Conservation (phyloP, 352 stramenopile species). For the Stramenopiles sp. region DNA sequence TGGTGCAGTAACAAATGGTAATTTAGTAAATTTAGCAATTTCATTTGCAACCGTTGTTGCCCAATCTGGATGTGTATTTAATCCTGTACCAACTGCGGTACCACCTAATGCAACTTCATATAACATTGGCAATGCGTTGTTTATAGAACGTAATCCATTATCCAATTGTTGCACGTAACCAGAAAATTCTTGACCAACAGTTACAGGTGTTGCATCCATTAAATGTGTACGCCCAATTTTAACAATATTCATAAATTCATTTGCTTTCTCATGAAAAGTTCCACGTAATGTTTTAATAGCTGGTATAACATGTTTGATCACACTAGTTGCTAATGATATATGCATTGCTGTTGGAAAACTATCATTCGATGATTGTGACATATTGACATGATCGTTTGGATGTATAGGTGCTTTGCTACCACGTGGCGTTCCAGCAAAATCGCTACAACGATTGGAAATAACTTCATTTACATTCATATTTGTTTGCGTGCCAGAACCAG, state of each 20-base stretch:
- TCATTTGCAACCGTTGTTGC: slow-evolving; percentile 69
- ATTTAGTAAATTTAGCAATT: slow-evolving; percentile 69
- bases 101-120: slow-evolving; percentile 77
- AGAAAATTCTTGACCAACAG: slow-evolving; percentile 89
- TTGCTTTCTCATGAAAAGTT: slow-evolving; percentile 53
- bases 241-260: slow-evolving; percentile 78
- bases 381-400: slow-evolving; percentile 92
- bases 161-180: slow-evolving; percentile 74
- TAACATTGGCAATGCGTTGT: slow-evolving; percentile 50
- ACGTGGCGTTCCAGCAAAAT: slow-evolving; percentile 38
- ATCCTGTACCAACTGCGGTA: slow-evolving; percentile 77
- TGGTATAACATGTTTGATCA: slow-evolving; percentile 47
- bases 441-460: slow-evolving; percentile 65
- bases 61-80: slow-evolving; percentile 73
- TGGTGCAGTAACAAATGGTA: slow-evolving; percentile 79
- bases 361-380: slow-evolving; percentile 86
- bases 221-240: slow-evolving; percentile 91
- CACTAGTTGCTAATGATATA: slow-evolving; percentile 67
- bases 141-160: slow-evolving; percentile 59
- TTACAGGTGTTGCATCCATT: slow-evolving; percentile 82
- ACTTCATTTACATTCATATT: slow-evolving; percentile 98
- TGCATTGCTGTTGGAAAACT: slow-evolving; percentile 92
- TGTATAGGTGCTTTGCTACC: slow-evolving; percentile 65
- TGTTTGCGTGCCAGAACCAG: slow-evolving; percentile 77
- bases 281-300: slow-evolving; percentile 49